phyloP scores from a whole-genome alignment of 2,329 filamentous ascomycete species.

The Cyphellophora europaea region DNA sequence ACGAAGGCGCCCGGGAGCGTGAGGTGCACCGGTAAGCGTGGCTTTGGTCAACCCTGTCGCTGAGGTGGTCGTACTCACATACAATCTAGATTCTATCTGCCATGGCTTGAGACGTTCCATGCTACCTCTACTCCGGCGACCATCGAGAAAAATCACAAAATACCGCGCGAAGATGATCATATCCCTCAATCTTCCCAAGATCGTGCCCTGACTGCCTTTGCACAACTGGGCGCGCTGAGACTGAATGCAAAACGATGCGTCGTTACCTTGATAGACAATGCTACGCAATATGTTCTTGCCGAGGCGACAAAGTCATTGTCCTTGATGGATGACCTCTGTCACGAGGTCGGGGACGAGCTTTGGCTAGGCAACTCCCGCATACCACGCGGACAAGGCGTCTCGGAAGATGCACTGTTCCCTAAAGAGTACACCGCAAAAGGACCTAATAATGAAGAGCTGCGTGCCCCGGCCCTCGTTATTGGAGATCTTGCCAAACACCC shows the following conservation, averaged over 20 bases:
- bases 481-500: constrained; percentile 30
- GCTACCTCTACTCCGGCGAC: constrained; percentile 11
- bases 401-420: constrained; percentile 19
- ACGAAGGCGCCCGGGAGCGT: constrained; percentile 13
- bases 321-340: constrained; percentile 22
- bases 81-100: constrained; percentile 14
- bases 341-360: constrained; percentile 21
- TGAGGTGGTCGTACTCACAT: no score
- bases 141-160: constrained; percentile 1
- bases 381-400: constrained; percentile 21
- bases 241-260: constrained; percentile 34
- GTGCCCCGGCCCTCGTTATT: constrained; percentile 21
- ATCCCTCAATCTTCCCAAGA: constrained; percentile 23
- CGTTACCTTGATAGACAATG: constrained; percentile 43
- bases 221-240: constrained; percentile 39
- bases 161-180: constrained; percentile 10
- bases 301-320: constrained; percentile 38
- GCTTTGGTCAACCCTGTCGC: no score
- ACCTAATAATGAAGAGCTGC: constrained; percentile 10
- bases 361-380: constrained; percentile 24
- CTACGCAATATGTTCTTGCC: constrained; percentile 40
- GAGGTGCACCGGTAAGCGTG: constrained; percentile 13
- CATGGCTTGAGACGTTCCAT: constrained; percentile 19
- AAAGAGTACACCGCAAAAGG: constrained; percentile 8
- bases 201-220: constrained; percentile 37